Evolutionary conservation across 768 basidiomycete genomes (phyloP), one percentile per base, ranked within the genome.

Genomic region (Cyclocybe cylindracea): DNA sequence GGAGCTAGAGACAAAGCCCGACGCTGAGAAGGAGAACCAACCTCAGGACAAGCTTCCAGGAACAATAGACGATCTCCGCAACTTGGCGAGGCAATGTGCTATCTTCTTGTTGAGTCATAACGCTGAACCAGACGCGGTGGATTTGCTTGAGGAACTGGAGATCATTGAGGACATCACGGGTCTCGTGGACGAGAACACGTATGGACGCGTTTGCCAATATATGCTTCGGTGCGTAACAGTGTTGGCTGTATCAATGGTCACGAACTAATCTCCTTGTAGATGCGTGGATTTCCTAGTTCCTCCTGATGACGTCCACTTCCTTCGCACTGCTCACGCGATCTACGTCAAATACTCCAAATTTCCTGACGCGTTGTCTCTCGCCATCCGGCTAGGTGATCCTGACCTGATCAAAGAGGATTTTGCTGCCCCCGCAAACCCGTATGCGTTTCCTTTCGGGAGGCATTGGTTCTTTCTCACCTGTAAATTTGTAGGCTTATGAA

Each of bases 91-190:
- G 52, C 82, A 92, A 62, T 92, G 97, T 62, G 91, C 94, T 6
- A 85, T 77, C 10, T 99, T 98, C 77, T 78, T 98, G 57, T 75
- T 98, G 10, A 77, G 79, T 13, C 97, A 98, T 67, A 98, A 99
- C 63, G 97, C 95, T 8, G 97, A 99, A 69, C 95, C 94, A 31
- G 97, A 99, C 66, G 97, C 96, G 0, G 95, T 99, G 32, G 97
- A 98, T 72, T 76, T 98, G 33, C 73, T 98, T 52, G 86, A 97
- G 62, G 97, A 98, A 61, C 72, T 98, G 59, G 97, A 99, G 68
- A 89, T 90, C 58, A 87, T 97, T 19, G 79, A 86, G 54, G 81
- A 83, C 62, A 86, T 98, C 57, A 78, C 81, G 13, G 74, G 83
- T 9, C 71, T 94, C 39, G 87, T 97, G 14, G 95, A 98, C 60